These are phyloP conservation scores for Phytophthora rubi DNA, from an alignment of 352 stramenopile genomes.

Conservation along the genomic window DNA sequence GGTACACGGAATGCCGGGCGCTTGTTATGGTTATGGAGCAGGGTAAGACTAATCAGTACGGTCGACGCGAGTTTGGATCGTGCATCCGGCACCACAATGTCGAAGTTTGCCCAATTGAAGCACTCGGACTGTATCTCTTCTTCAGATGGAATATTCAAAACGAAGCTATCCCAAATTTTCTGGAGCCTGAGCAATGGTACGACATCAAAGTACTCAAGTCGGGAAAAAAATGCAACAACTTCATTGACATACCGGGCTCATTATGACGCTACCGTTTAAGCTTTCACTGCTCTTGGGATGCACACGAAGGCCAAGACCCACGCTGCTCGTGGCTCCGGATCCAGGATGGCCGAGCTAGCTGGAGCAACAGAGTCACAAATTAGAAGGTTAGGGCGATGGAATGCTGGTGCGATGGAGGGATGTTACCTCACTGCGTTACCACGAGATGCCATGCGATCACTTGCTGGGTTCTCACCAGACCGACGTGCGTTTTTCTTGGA, in stretches of 20 bases:
- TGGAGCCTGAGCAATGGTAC: neutral
- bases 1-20: neutral
- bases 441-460: neutral
- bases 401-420: neutral
- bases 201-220: neutral
- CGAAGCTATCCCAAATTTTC: neutral
- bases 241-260: conserved; percentile 1
- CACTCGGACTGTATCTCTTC: conserved; percentile 10
- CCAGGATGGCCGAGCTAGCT: neutral
- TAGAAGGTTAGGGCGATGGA: neutral
- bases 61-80: neutral
- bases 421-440: neutral
- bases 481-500: conserved; percentile 9
- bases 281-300: conserved; percentile 1
- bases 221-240: neutral
- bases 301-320: conserved; percentile 1
- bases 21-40: neutral
- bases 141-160: conserved; percentile 3
- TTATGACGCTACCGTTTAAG: neutral
- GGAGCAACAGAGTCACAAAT: neutral
- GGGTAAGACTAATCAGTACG: neutral
- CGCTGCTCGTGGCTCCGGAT: neutral
- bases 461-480: neutral
- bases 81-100: conserved; percentile 5
- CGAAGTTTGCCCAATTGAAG: conserved; percentile 5